Evolutionary conservation across 345 rosid genomes (phyloP), one percentile per base, ranked within the genome.

Genomic region (Lepidium didymum): DNA sequence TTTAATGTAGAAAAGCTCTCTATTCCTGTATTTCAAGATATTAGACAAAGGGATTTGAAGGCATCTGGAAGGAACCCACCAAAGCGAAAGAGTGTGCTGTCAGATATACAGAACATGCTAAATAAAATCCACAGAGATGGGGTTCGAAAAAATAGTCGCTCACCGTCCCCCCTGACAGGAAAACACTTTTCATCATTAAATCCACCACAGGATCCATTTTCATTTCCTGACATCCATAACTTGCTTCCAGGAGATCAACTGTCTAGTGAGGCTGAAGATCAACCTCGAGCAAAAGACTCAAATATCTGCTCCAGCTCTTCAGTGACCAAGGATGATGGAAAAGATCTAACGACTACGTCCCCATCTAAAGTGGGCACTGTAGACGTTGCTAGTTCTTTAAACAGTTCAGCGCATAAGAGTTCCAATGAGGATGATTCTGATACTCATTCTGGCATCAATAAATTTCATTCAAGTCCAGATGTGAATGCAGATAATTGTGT

Each of bases 11-110:
- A 81, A 63, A 76, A 79, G 41, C 51, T 91, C 55, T 36, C 75
- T 74, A 80, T 91, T 49, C 91, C 96, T 67, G 85, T 84, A 21
- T 60, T 84, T 73, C 80, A 64, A 68, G 84, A 78, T 67, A 70
- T 83, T 46, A 81, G 56, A 55, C 80, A 67, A 76, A 73, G 76
- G 37, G 79, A 82, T 78, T 79, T 81, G 53, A 83, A 78, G 64
- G 78, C 77, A 70, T 74, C 84, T 14, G 70, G 55, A 42, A 79
- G 73, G 35, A 78, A 66, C 44, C 49, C 78, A 44, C 53, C 74
- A 44, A 86, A 81, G 60, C 80, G 70, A 51, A 85, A 87, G 70
- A 73, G 56, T 79, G 75, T 70, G 41, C 69, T 85, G 21, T 62
- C 85, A 13, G 81, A 87, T 57, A 81, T 86, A 73, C 81, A 82